These are phyloP conservation scores for Neckera pumila DNA, from an alignment of 225 moss, liverwort and hornwort genomes.

Conservation along the genomic window DNA sequence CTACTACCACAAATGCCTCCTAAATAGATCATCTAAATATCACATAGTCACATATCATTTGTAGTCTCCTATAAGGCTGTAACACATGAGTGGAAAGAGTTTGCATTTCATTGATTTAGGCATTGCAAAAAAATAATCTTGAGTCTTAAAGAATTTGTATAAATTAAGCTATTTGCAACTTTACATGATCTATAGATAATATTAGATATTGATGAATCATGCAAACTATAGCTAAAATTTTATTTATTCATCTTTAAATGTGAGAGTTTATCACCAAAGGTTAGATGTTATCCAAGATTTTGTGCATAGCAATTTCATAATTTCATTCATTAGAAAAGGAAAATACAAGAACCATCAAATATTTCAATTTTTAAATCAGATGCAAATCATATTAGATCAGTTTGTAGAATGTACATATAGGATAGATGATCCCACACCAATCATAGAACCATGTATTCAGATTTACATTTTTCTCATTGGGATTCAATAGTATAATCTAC, in stretches of 20 bases:
- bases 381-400: not conserved
- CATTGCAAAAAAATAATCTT: not conserved
- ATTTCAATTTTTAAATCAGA: not conserved
- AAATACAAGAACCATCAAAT: not conserved
- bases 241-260: not conserved
- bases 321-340: not conserved
- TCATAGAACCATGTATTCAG: not conserved
- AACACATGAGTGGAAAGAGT: not conserved
- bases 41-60: not conserved
- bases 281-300: not conserved
- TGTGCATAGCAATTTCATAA: not conserved
- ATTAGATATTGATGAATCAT: not conserved
- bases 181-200: not conserved
- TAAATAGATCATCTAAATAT: not conserved
- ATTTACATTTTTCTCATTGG: not conserved
- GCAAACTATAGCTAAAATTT: not conserved
- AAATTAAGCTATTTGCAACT: not conserved
- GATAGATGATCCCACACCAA: not conserved
- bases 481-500: not conserved
- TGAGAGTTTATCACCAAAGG: not conserved
- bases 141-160: not conserved
- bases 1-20: not conserved
- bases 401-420: not conserved
- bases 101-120: not conserved
- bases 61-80: not conserved